A percentile compares a stretch with the other conserved stretches of the same genome.
Conservation (phyloP, 2,329 filamentous ascomycete species). For the Malbranchea zuffiana region DNA sequence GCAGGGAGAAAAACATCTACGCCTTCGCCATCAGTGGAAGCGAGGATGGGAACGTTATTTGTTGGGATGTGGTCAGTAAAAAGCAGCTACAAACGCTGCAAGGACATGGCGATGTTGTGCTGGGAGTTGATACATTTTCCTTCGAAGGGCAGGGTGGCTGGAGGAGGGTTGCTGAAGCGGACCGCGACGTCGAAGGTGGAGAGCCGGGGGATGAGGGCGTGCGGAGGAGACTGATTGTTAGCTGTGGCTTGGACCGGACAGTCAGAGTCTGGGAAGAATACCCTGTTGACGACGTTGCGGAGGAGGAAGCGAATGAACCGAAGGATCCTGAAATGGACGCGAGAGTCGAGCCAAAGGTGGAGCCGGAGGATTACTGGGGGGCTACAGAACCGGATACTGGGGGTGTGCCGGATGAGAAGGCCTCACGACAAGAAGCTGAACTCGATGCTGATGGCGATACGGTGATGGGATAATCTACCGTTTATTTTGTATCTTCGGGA, state of each 20-base stretch:
- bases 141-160: no score
- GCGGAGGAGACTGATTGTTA: slow-evolving; percentile 45
- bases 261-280: slow-evolving; percentile 51
- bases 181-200: no score
- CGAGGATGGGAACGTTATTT: slow-evolving; percentile 67
- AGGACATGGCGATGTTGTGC: slow-evolving; percentile 47
- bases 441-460: slow-evolving; percentile 10
- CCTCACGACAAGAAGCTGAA: not conserved
- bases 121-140: slow-evolving; percentile 50
- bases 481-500: not conserved
- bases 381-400: not conserved
- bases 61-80: slow-evolving; percentile 88
- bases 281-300: no score
- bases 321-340: no score
- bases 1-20: slow-evolving; percentile 23
- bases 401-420: not conserved
- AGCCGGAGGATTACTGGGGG: not conserved
- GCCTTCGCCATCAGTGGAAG: slow-evolving; percentile 72
- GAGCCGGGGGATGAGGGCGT: no score
- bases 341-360: not conserved
- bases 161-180: no score
- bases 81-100: slow-evolving; percentile 59
- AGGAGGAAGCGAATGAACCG: slow-evolving; percentile 7
- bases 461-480: slow-evolving; percentile 6
- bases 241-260: slow-evolving; percentile 51